Conservation (phyloP, 2,329 filamentous ascomycete genomes). For the Penicillium sp. region DNA sequence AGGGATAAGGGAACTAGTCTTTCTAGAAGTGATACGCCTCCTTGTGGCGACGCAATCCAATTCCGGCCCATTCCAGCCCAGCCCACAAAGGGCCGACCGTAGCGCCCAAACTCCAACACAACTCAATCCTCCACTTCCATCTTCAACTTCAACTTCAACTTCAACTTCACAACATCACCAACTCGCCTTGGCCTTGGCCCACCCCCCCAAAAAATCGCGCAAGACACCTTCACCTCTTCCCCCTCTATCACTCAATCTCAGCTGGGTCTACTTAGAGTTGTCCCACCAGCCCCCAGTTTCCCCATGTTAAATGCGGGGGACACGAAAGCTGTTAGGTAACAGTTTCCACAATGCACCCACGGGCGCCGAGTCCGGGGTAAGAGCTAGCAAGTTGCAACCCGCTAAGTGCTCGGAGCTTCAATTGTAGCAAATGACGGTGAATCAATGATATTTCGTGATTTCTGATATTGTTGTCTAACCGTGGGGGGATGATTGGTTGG, state of each 20-base stretch:
- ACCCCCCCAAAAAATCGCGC: background rate
- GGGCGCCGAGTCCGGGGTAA: conserved; percentile 11
- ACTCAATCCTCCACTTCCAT: conserved; percentile 3
- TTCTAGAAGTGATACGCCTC: background rate
- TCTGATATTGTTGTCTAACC: background rate
- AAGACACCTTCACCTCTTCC: background rate
- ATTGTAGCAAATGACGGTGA: conserved; percentile 4
- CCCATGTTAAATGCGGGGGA: conserved; percentile 35
- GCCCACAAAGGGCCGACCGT: conserved; percentile 8
- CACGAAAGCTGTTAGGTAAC: conserved; percentile 38
- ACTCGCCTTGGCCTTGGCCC: background rate
- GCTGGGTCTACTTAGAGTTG: conserved; percentile 30
- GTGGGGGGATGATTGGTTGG: background rate
- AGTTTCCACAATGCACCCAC: conserved; percentile 34
- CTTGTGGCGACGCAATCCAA: background rate
- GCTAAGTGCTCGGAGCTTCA: background rate
- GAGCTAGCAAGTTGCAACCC: conserved; percentile 5
- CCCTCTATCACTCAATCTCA: background rate
- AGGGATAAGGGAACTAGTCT: background rate
- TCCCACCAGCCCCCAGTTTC: conserved; percentile 20
- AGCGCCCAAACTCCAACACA: background rate
- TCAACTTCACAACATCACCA: background rate
- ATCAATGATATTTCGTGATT: background rate
- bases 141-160: background rate
- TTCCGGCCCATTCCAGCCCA: no score